Base-by-base conservation (phyloP, 768 basidiomycete species). In the Pholiota microspora region DNA sequence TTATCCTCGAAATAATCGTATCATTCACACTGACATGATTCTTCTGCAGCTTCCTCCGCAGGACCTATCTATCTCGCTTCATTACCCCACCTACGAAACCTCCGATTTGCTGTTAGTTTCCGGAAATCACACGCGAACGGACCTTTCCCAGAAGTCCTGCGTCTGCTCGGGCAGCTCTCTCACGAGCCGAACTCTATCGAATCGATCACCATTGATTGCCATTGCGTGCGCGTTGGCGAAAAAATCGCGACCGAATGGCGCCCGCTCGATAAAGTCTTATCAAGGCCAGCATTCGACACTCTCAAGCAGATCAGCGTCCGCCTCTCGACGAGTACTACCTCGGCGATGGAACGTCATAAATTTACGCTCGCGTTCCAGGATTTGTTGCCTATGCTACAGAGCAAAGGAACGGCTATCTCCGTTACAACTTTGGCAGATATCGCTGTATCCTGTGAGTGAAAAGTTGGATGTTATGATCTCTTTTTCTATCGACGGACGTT, bases 81-180 rank as follows among this genome's bases (percentile, higher is more conserved):
- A 12, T 31, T 61, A n/a, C 51, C 42, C 3, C 42, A 58, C 16
- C 61, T 65, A 0, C 58, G 42, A 6, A 29, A 42, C 24, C 53
- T 63, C 25, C 54, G 53, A 7, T 63, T 62, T 42, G 32, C 55
- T 12, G 54, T 61, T 24, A 63, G 62, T 42, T 65, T 63, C 53
- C 56, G 64, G n/a, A 56, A 57, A 27, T 34, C 53, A 2, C 54
- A 50, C 13, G 27, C 51, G 16, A 55, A 54, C 15, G 55, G 57
- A 0, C 60, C 61, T 1, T 65, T 65, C 51, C 46, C 52, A 1
- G 57, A 62, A 35, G 55, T 55, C 10, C 49, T 63, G 15, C 49
- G 59, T 3, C 50, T 65, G 0, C 38, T 65, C 0, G 46, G 36
- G 0, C 29, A 7, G 56, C 21, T 58, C 53, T 34, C 31, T 16